A percentile compares a stretch with the other conserved stretches of the same genome.
These are phyloP conservation scores for Ramalina peruviana DNA, from an alignment of 495 filamentous ascomycete species.

Conservation along the genomic window DNA sequence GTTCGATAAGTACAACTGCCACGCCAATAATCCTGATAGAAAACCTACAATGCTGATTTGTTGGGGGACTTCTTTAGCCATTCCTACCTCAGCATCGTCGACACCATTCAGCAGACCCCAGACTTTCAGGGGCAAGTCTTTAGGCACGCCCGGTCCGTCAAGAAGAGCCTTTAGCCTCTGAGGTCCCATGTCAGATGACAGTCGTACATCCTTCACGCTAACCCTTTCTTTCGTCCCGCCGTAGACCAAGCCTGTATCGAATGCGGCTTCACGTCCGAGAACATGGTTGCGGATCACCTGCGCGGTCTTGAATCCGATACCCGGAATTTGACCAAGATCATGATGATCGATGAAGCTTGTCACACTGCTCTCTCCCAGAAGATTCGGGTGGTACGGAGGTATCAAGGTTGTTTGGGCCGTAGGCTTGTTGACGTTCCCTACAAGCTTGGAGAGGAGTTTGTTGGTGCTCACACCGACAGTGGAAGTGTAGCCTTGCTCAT, in stretches of 20 bases:
- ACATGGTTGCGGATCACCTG: constrained; percentile 52
- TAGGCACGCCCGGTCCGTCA: constrained; percentile 50
- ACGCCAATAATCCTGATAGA: background rate
- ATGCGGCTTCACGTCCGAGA: constrained; percentile 28
- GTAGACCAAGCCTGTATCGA: constrained; percentile 27
- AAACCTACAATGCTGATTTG: constrained; percentile 64
- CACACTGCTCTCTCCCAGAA: constrained; percentile 30
- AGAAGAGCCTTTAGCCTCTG: constrained; percentile 49
- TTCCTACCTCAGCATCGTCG: constrained; percentile 48
- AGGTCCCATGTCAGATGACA: constrained; percentile 43
- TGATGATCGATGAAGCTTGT: constrained; percentile 58
- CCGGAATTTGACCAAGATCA: constrained; percentile 69
- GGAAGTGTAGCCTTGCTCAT: constrained; percentile 69
- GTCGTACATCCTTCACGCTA: constrained; percentile 51
- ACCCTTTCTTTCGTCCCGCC: constrained; percentile 40
- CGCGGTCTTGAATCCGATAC: constrained; percentile 69
- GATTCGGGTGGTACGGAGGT: constrained; percentile 35
- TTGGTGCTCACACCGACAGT: constrained; percentile 80
- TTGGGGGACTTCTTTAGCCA: constrained; percentile 57
- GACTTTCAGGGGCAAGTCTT: constrained; percentile 54
- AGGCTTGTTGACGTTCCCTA: constrained; percentile 74
- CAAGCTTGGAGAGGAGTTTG: constrained; percentile 73
- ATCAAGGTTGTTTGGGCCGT: constrained; percentile 73
- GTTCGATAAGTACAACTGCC: background rate
- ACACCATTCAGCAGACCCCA: constrained; percentile 67